Base-by-base conservation (phyloP, 805 yeast genomes). In the Kluyveromyces dobzhanskii region DNA sequence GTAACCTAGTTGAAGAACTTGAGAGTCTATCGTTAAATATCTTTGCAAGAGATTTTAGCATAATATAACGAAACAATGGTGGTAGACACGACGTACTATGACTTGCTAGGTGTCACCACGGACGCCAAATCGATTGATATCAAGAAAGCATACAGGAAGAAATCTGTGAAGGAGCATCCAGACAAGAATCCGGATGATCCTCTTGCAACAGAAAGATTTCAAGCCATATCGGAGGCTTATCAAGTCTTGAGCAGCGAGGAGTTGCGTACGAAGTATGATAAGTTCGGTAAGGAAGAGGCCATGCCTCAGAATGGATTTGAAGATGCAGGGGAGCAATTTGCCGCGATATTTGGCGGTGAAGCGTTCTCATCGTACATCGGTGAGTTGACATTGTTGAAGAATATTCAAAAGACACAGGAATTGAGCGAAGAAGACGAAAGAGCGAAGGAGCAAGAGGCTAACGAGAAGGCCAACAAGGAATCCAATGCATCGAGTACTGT, bases 361-460 rank as follows among this genome's bases (percentile, higher is more conserved):
- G 94, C 92, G 2, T 87, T 88, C 61, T 73, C 69, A 25, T 79
- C 80, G 35, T 80, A 87, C 71, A 85, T 90, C 50, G 98, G 98
- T 4, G 95, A 92, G 57, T 64, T 87, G 44, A 75, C 87, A 21
- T 68, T 88, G 57, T 61, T 92, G 54, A 77, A 76, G 51, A 94
- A 87, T 49, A 64, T 92, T 56, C 73, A 81, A 30, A 78, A 80
- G 56, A 65, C 74, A 34, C 71, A 73, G 43, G 78, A 74, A 42
- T 53, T 74, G 41, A 66, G 64, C 27, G 68, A 70, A 35, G 70
- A 65, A 39, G 76, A 67, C 27, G 73, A 71, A 25, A 59, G 56
- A 25, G 67, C 64, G 19, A 65, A 56, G 31, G 59, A 56, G 24
- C 56, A 50, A 21, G 58, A 56, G 37, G 51, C 59, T 36, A 62